phyloP scores from a whole-genome alignment of 2,329 filamentous ascomycete genomes.

The Penicillium sp. region DNA sequence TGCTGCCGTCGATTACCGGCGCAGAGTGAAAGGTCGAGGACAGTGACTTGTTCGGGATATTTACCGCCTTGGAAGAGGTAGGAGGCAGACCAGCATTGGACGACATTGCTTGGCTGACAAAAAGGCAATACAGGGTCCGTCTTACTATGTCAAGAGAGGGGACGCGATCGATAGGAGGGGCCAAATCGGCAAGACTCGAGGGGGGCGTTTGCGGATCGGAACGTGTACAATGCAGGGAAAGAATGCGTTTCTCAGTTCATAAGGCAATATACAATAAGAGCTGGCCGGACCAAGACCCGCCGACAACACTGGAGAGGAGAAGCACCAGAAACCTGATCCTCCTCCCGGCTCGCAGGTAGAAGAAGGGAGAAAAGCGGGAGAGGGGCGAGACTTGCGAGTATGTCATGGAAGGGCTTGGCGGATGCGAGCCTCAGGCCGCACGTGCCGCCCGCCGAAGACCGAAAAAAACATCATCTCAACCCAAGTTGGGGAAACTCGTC shows the following conservation, averaged over 20 bases:
- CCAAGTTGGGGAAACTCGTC: constrained; percentile 29
- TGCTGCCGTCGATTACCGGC: constrained; percentile 39
- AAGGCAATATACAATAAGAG: constrained; percentile 9
- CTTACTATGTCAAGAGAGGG: constrained; percentile 5
- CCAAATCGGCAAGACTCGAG: neutral
- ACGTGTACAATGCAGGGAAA: neutral
- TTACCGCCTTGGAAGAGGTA: constrained; percentile 46
- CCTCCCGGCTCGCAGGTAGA: constrained; percentile 20
- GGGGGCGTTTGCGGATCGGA: neutral
- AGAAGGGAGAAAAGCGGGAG: constrained; percentile 21
- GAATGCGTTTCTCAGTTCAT: constrained; percentile 8
- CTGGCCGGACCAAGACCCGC: constrained; percentile 18
- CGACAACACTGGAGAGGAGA: constrained; percentile 25
- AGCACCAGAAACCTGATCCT: constrained; percentile 26
- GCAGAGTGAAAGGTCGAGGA: constrained; percentile 40
- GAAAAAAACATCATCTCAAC: constrained; percentile 36
- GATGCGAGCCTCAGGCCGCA: constrained; percentile 30
- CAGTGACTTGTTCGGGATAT: constrained; percentile 39
- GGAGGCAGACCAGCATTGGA: constrained; percentile 43
- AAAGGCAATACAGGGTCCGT: neutral
- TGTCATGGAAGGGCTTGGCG: constrained; percentile 30
- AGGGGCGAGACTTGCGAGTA: constrained; percentile 23
- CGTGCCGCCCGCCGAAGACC: constrained; percentile 23
- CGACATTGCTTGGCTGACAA: constrained; percentile 43
- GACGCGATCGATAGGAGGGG: constrained; percentile 30